Evolutionary conservation across 1,284 basidiomycete species (phyloP).

Genomic region (Apiotrichum montevideense): DNA sequence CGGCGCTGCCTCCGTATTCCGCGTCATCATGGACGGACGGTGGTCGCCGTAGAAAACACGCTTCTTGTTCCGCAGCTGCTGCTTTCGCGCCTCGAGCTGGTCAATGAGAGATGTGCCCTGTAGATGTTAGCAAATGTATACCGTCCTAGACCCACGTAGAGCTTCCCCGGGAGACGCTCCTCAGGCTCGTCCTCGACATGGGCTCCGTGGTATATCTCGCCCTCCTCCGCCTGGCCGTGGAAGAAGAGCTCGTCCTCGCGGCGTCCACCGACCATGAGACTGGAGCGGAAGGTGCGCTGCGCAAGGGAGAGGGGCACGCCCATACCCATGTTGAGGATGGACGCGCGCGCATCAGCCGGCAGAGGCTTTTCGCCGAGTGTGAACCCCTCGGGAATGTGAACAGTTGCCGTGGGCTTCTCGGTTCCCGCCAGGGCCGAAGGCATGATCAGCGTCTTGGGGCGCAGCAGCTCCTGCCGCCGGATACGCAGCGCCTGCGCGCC

Average conservation of each 20-base stretch:
- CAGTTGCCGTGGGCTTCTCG: slow-evolving; percentile 7
- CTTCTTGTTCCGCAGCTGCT: slow-evolving; percentile 34
- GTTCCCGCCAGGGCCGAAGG: slow-evolving; percentile 28
- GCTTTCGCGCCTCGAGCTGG: slow-evolving; percentile 43
- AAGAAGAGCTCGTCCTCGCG: slow-evolving; percentile 23
- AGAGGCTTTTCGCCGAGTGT: slow-evolving; percentile 40
- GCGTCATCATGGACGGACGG: slow-evolving; percentile 45
- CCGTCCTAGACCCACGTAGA: slow-evolving; percentile 29
- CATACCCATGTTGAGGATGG: slow-evolving; percentile 24
- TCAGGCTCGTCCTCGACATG: slow-evolving; percentile 17
- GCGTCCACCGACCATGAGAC: slow-evolving; percentile 31
- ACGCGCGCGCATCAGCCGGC: slow-evolving; percentile 34
- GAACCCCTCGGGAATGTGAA: slow-evolving; percentile 36
- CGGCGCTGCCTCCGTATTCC: slow-evolving; percentile 3
- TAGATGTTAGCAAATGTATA: slow-evolving; percentile 7
- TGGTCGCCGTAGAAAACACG: slow-evolving; percentile 44
- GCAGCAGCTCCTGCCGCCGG: slow-evolving; percentile 27
- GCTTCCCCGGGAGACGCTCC: slow-evolving; percentile 29
- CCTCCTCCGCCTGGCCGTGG: slow-evolving; percentile 16
- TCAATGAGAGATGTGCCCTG: slow-evolving; percentile 44
- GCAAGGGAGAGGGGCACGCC: slow-evolving; percentile 30
- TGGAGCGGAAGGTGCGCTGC: slow-evolving; percentile 37
- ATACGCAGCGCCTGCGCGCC: slow-evolving; percentile 12
- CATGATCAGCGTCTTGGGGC: slow-evolving; percentile 44
- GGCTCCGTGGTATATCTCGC: slow-evolving; percentile 5